These are phyloP conservation scores for Salix suchowensis DNA, from an alignment of 345 rosid species.

Conservation along the genomic window DNA sequence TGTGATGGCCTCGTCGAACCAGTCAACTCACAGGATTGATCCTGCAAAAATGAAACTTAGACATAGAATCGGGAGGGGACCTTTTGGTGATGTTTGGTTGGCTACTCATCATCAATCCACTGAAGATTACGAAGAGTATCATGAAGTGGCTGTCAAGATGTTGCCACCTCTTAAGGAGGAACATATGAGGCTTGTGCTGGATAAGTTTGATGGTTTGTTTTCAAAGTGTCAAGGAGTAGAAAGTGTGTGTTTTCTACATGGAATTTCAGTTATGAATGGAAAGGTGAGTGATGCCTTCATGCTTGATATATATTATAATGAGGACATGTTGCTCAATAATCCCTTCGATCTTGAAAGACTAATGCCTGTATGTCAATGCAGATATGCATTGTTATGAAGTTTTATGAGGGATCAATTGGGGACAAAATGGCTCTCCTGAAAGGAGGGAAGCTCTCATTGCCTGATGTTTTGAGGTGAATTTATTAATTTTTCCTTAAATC, in stretches of 20 bases:
- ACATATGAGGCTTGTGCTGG: conserved; percentile 40
- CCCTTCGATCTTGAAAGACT: conserved; percentile 8
- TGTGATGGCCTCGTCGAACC: conserved; percentile 42
- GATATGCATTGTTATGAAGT: conserved; percentile 79
- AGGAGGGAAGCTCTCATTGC: conserved; percentile 69
- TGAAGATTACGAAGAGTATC: conserved; percentile 56
- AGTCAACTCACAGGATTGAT: conserved; percentile 62
- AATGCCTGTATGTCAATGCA: conserved; percentile 13
- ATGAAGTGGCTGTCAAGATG: conserved; percentile 88
- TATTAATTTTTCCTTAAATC: not conserved
- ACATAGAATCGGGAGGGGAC: conserved; percentile 91
- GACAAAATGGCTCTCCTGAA: conserved; percentile 76
- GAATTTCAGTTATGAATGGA: conserved; percentile 68
- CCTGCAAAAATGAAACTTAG: conserved; percentile 62
- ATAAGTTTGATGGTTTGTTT: conserved; percentile 61
- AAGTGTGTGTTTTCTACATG: conserved; percentile 57
- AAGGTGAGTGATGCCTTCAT: conserved; percentile 40
- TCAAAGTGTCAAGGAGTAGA: conserved; percentile 47
- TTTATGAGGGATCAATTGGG: conserved; percentile 83
- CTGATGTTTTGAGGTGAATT: conserved; percentile 67
- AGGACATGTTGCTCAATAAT: not conserved
- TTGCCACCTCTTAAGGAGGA: conserved; percentile 63
- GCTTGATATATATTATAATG: not conserved
- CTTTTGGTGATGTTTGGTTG: conserved; percentile 92
- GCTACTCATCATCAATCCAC: conserved; percentile 73